Conservation (phyloP, 176 grass and related monocot species). For the Oryza glumipatula region DNA sequence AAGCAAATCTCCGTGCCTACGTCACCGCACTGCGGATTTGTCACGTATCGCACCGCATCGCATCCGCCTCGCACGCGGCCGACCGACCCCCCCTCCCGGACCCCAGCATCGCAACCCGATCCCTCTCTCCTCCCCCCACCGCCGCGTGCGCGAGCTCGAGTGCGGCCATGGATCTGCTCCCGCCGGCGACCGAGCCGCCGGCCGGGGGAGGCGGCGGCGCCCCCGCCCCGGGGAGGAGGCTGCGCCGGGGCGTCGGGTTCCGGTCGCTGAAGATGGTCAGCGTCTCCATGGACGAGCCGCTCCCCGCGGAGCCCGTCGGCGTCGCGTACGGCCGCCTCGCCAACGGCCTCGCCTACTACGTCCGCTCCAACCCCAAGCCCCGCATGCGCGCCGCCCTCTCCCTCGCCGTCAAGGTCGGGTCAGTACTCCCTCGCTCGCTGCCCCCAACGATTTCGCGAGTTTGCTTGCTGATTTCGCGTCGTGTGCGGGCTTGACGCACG, state of each 20-base stretch:
- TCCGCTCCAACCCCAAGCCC: slow-evolving; percentile 85
- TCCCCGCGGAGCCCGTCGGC: slow-evolving; percentile 73
- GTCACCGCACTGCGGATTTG: slow-evolving; percentile 32
- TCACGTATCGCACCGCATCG: slow-evolving; percentile 31
- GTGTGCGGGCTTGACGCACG: slow-evolving; percentile 5
- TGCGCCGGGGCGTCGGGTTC: slow-evolving; percentile 76
- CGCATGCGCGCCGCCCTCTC: slow-evolving; percentile 95
- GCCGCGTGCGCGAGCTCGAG: no score
- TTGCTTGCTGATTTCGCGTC: slow-evolving; percentile 16
- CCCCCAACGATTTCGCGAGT: neutral
- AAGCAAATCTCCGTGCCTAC: slow-evolving; percentile 7
- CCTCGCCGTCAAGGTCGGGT: slow-evolving; percentile 99
- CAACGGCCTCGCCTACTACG: slow-evolving; percentile 96
- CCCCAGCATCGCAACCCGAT: neutral
- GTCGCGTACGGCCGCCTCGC: slow-evolving; percentile 76
- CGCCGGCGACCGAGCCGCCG: slow-evolving; percentile 52
- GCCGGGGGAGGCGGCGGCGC: slow-evolving; percentile 21
- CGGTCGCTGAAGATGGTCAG: slow-evolving; percentile 85
- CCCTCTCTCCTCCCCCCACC: neutral
- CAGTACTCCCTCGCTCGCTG: slow-evolving; percentile 32
- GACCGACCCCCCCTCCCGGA: neutral
- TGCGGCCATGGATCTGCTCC: slow-evolving; percentile 84
- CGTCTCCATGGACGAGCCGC: slow-evolving; percentile 76
- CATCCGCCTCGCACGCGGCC: neutral
- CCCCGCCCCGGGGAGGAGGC: neutral